A percentile compares a stretch with the other conserved stretches of the same genome.
Conservation (phyloP, 1,284 basidiomycete species). For the Trametes pubescens region DNA sequence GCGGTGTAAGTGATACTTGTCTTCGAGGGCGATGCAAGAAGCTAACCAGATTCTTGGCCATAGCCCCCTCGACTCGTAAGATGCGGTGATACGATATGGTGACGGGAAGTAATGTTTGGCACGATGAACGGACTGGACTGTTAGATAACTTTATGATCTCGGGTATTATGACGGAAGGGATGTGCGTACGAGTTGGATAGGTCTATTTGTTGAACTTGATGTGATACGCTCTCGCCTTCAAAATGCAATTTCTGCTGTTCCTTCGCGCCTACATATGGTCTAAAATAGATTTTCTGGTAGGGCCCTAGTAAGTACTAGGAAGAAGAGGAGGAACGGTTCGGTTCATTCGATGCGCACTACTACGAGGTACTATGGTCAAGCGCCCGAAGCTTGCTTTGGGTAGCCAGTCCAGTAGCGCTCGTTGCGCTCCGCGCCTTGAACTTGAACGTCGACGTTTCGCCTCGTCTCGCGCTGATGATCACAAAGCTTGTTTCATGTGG, state of each 20-base stretch:
- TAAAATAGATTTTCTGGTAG: too few relatives aligned
- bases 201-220: slow-evolving; percentile 1
- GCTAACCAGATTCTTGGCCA: neutral
- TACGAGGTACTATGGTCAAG: too few relatives aligned
- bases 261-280: neutral
- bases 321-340: too few relatives aligned
- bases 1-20: slow-evolving; percentile 12
- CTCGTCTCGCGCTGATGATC: too few relatives aligned
- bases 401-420: too few relatives aligned
- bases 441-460: too few relatives aligned
- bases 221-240: neutral
- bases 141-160: slow-evolving; percentile 1
- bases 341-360: too few relatives aligned
- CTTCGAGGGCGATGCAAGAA: too few relatives aligned
- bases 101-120: neutral
- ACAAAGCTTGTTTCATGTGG: too few relatives aligned
- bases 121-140: neutral
- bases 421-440: too few relatives aligned
- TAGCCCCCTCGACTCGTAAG: slow-evolving; percentile 6
- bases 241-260: neutral
- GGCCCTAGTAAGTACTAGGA: too few relatives aligned
- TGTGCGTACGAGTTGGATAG: neutral
- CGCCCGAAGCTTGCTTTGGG: too few relatives aligned
- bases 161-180: neutral
- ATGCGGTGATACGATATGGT: neutral